Conservation (phyloP, 169 alveolate genomes). For the Cryptosporidium bovis region DNA sequence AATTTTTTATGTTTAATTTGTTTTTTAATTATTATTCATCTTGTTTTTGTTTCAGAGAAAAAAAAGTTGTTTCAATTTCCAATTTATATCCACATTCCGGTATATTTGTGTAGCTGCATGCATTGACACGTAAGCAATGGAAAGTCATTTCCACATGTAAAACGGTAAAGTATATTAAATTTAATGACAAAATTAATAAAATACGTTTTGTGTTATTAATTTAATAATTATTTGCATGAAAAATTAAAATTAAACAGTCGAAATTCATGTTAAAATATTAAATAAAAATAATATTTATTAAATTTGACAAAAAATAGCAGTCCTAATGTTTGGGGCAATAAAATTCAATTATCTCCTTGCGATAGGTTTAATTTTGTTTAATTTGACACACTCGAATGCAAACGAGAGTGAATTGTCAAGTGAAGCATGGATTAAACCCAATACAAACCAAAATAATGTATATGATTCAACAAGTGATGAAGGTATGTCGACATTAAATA, state of each 20-base stretch:
- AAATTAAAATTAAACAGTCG: too few species aligned
- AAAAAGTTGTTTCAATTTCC: too few species aligned
- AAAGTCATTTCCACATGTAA: constrained; percentile 22
- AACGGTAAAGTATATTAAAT: constrained; percentile 5
- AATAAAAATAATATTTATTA: background rate
- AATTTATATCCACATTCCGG: too few species aligned
- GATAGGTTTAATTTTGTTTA: constrained; percentile 28
- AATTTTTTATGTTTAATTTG: background rate
- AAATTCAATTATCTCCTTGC: constrained; percentile 1
- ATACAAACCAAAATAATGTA: constrained; percentile 2
- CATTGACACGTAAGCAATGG: constrained; percentile 31
- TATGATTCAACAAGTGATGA: constrained; percentile 32
- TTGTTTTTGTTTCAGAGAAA: too few species aligned
- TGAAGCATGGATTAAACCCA: constrained; percentile 56
- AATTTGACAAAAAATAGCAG: background rate
- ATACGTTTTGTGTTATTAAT: too few species aligned
- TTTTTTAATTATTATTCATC: too few species aligned
- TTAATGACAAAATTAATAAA: too few species aligned
- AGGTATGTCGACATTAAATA: constrained; percentile 55
- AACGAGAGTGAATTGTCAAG: constrained; percentile 5
- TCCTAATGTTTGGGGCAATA: constrained; percentile 26
- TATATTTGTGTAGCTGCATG: too few species aligned
- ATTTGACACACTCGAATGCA: constrained; percentile 12
- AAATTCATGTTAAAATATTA: too few species aligned
- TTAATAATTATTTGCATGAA: too few species aligned